Conservation (phyloP, 441 rosid genomes). For the Dalechampia spathulata region DNA sequence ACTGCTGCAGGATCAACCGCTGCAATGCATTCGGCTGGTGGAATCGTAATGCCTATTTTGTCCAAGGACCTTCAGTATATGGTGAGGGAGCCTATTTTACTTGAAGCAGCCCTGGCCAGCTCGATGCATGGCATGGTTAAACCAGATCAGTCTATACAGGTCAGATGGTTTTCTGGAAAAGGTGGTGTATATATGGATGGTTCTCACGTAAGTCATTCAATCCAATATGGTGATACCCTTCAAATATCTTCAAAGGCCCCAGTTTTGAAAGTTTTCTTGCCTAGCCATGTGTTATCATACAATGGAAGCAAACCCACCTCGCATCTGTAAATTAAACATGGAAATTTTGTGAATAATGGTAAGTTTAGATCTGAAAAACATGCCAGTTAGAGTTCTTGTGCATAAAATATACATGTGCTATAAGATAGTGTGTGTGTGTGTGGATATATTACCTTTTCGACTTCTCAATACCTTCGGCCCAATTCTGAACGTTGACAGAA, state of each 20-base stretch:
- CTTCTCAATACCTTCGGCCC: too few species aligned
- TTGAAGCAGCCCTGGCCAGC: slow-evolving; percentile 21
- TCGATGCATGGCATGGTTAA: slow-evolving; percentile 58
- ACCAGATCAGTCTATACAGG: slow-evolving; percentile 41
- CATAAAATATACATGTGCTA: too few species aligned
- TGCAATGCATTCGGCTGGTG: slow-evolving; percentile 89
- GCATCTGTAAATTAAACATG: neutral
- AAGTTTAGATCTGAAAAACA: neutral
- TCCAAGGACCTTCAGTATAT: slow-evolving; percentile 69
- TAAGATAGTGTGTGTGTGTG: too few species aligned
- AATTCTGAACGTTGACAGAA: too few species aligned
- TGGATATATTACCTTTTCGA: too few species aligned
- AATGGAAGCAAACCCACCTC: neutral
- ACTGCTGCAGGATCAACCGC: slow-evolving; percentile 91
- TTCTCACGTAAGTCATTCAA: slow-evolving; percentile 40
- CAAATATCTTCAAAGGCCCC: slow-evolving; percentile 70
- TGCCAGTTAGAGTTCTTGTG: neutral
- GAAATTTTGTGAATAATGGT: neutral
- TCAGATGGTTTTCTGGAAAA: slow-evolving; percentile 54
- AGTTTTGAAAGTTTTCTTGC: slow-evolving; percentile 53
- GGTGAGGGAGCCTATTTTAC: slow-evolving; percentile 88
- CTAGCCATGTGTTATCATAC: slow-evolving; percentile 26
- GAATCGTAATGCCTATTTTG: slow-evolving; percentile 59
- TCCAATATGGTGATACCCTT: slow-evolving; percentile 54
- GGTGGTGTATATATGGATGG: slow-evolving; percentile 72